Base-by-base conservation (phyloP, 805 yeast genomes). In the Ogataea methylovora region DNA sequence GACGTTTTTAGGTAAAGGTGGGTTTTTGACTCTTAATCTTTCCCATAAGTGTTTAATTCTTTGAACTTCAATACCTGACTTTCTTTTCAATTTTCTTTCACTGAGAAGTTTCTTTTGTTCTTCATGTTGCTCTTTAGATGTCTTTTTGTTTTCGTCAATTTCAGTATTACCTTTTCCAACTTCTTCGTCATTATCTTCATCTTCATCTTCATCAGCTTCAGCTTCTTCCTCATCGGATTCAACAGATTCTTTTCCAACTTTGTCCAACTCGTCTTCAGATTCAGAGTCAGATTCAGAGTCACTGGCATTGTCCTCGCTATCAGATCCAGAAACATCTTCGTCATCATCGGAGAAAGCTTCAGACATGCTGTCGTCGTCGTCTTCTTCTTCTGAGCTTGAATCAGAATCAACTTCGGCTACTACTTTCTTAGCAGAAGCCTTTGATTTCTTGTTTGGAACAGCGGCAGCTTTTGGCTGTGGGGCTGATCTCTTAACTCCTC, bases 11-110 rank as follows among this genome's bases (percentile, higher is more conserved):
- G 94, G 83, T 36, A 87, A 66, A 17, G 88, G 79, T 27, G 94
- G 94, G 38, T 73, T 77, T 49, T 84, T 84, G 23, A 83, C 90
- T 60, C 97, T 76, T 49, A 90, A 67, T 56, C 74, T 77, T 65
- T 88, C 97, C 98, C 98, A 90, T 28, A 90, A 56, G 22, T 71
- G 67, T 58, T 90, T 90, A 60, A 90, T 86, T 45, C 76, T 73
- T 57, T 84, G 86, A 33, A 90, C 87, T 59, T 82, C 84, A 24
- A 63, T 62, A 49, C 97, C 97, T n/a, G 92, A 73, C 54, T 82
- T 84, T 65, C 95, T 78, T 54, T 79, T 76, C 44, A 85, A 64
- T 59, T 88, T 90, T 61, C 98, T 77, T 54, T 88, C 96, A 38
- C 76, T 74, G 25, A 82, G 67, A 25, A 79, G 53, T 49, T 77